A percentile compares a stretch with the other conserved stretches of the same genome.
Conservation (phyloP, 106 monocot genomes). For the Dendrobium officinale region DNA sequence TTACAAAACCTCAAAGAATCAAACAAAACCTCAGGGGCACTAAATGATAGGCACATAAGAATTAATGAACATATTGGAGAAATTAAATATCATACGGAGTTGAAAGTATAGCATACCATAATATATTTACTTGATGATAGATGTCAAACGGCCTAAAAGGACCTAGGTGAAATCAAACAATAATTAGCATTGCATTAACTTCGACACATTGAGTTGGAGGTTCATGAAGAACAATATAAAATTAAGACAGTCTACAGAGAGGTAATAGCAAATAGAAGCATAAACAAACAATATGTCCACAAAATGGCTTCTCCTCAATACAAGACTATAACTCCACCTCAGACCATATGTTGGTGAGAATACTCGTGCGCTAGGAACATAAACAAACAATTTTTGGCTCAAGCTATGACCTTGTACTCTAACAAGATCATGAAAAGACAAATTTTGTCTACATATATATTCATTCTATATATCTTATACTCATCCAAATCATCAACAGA, state of each 20-base stretch:
- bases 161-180: constrained; percentile 40
- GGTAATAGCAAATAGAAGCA: background rate
- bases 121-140: constrained; percentile 84
- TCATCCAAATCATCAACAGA: too few species aligned
- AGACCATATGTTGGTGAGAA: background rate
- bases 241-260: background rate
- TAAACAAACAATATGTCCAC: background rate
- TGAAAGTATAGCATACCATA: constrained; percentile 57
- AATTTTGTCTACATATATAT: background rate
- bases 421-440: background rate
- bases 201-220: background rate
- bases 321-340: background rate
- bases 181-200: background rate
- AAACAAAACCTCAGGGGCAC: background rate
- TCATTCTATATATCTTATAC: background rate
- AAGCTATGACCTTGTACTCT: background rate
- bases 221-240: background rate
- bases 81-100: constrained; percentile 3
- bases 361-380: background rate
- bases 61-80: background rate
- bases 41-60: background rate
- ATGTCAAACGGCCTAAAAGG: constrained; percentile 92
- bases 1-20: background rate
- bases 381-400: background rate
- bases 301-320: background rate